Conservation (phyloP, 2,329 filamentous ascomycete genomes). For the Fusarium subglutinans region DNA sequence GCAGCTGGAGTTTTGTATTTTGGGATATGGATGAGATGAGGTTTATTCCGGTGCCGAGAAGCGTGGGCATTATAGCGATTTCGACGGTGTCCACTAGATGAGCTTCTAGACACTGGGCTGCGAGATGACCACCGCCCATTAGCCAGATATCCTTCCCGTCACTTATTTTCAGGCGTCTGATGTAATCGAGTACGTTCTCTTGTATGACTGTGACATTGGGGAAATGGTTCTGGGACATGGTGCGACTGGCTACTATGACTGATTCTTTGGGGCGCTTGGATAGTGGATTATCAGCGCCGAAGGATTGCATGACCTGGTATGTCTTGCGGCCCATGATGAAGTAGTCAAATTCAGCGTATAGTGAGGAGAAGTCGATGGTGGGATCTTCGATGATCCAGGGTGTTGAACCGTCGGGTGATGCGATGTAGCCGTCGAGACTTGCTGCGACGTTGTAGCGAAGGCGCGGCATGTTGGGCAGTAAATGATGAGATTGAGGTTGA, state of each 20-base stretch:
- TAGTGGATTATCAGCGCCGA: slow-evolving; percentile 37
- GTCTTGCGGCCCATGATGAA: slow-evolving; percentile 52
- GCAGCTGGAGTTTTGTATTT: slow-evolving; percentile 6
- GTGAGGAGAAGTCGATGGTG: slow-evolving; percentile 45
- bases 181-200: slow-evolving; percentile 20
- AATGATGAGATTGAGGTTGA: background rate
- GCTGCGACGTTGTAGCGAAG: slow-evolving; percentile 48
- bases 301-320: slow-evolving; percentile 43
- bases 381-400: slow-evolving; percentile 46
- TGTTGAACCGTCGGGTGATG: slow-evolving; percentile 42
- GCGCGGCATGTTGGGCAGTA: slow-evolving; percentile 14
- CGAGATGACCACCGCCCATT: slow-evolving; percentile 48
- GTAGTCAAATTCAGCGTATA: slow-evolving; percentile 45
- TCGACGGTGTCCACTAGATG: slow-evolving; percentile 47
- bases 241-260: slow-evolving; percentile 45
- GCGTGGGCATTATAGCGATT: slow-evolving; percentile 39
- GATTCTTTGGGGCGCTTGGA: slow-evolving; percentile 19
- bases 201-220: slow-evolving; percentile 40
- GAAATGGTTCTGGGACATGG: slow-evolving; percentile 27
- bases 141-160: slow-evolving; percentile 47
- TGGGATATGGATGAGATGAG: slow-evolving; percentile 19
- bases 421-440: slow-evolving; percentile 50
- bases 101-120: slow-evolving; percentile 40
- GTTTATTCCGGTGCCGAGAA: slow-evolving; percentile 38
- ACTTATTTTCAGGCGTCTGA: slow-evolving; percentile 36